Evolutionary conservation across 106 monocot genomes (phyloP), one percentile per base, ranked within the genome.

Genomic region (Cymbidium sinense): DNA sequence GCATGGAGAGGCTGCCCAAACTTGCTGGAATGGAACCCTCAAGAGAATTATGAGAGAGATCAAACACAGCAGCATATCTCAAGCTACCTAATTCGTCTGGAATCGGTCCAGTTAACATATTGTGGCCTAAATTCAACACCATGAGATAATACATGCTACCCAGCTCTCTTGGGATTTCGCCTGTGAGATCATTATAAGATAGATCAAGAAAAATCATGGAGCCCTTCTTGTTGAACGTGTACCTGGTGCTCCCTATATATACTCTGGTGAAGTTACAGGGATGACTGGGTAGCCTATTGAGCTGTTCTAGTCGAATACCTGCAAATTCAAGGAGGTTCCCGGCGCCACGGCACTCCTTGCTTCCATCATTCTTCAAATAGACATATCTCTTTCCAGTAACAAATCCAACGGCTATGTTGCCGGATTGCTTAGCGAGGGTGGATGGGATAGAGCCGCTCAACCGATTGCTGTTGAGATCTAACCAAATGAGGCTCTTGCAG

Each of bases 201-300:
- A 96, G 76, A 78, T 96, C 96, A 13, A 96, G 83, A 69, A 96
- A 96, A 67, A 96, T 91, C 85, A 93, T 91, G 5, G 96, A 91
- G 25, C 96, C 96, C 80, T 96, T 96, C 83, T 96, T 86, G 78
- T 89, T 91, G 88, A 96, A 96, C n/a, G 93, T 96, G 81, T 91
- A 91, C 76, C 85, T 81, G 6, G 93, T 88, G 82, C 80, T 91
- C 30, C 96, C 96, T 77, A 84, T 84, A 75, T 96, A 96, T 19
- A 93, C 82, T 70, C 93, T 78, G 7, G 89, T 96, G 85, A 91
- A 96, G 70, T 93, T 96, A 83, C 96, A 96, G 79, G 88, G 84
- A 51, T 81, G 78, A 54, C 88, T 91, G 11, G 89, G 83, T 58
- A 93, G 36, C 10, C 82, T 72, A 55, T 18, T 73, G 33, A 87